A percentile compares a stretch with the other conserved stretches of the same genome.
Conservation (phyloP, 75 land plant genomes). For the Cryptomeria japonica region DNA sequence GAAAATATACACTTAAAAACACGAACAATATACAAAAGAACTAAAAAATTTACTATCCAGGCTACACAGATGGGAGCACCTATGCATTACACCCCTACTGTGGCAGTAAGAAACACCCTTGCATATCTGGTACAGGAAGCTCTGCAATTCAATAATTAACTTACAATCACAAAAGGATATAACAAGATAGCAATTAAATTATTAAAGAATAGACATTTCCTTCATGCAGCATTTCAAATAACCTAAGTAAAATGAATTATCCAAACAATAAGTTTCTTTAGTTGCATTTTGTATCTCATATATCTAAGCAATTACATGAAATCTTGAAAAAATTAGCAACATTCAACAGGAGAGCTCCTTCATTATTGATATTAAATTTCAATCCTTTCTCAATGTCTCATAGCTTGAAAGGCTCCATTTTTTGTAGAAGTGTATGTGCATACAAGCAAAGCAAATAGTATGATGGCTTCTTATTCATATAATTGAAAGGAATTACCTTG, state of each 20-base stretch:
- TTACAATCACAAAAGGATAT: neutral
- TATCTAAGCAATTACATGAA: too few species aligned
- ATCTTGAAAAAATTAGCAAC: neutral
- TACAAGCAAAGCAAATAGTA: neutral
- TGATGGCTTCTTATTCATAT: neutral
- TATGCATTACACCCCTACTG: conserved; percentile 81
- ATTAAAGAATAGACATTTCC: neutral
- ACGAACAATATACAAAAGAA: neutral
- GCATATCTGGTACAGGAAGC: conserved; percentile 57
- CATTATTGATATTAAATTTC: neutral
- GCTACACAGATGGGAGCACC: conserved; percentile 27
- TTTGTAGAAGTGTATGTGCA: neutral
- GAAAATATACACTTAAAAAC: neutral
- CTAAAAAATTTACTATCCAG: neutral
- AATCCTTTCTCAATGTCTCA: neutral
- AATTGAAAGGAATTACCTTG: conserved; percentile 17
- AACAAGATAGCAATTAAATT: neutral
- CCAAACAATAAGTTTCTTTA: too few species aligned
- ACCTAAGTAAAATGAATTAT: neutral
- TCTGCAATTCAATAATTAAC: conserved; percentile 29
- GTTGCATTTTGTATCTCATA: too few species aligned
- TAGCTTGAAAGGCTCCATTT: neutral
- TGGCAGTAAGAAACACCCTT: conserved; percentile 83
- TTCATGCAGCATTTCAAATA: neutral
- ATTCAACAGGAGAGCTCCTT: neutral